phyloP scores from a whole-genome alignment of 495 filamentous ascomycete genomes.

The Penicillium cinerascens region DNA sequence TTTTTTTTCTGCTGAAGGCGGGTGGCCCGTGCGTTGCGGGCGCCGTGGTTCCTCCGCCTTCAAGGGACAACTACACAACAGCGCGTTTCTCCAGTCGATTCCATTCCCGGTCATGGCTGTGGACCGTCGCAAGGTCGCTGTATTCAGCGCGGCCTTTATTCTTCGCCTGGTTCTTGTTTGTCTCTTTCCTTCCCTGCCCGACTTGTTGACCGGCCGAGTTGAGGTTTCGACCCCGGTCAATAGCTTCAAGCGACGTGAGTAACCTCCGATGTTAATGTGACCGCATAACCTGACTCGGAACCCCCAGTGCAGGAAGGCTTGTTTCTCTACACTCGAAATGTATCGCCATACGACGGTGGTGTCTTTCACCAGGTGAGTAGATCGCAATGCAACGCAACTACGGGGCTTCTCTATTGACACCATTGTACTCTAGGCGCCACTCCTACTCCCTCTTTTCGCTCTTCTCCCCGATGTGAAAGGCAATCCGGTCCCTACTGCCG shows the following conservation, averaged over 20 bases:
- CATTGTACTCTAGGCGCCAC: constrained; percentile 59
- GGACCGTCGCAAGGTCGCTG: constrained; percentile 68
- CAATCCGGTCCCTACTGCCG: constrained; percentile 66
- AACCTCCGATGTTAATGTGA: background rate
- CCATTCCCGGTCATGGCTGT: constrained; percentile 51
- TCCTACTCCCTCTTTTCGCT: constrained; percentile 87
- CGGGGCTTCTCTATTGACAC: constrained; percentile 4
- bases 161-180: constrained; percentile 78
- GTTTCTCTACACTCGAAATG: constrained; percentile 92
- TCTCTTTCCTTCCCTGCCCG: constrained; percentile 78
- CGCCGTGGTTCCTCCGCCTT: constrained; percentile 31
- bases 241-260: constrained; percentile 93
- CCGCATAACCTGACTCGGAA: constrained; percentile 3
- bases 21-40: constrained; percentile 38
- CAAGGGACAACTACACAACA: constrained; percentile 24
- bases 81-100: background rate
- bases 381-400: constrained; percentile 1
- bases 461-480: constrained; percentile 66
- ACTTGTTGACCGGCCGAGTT: constrained; percentile 83
- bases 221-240: constrained; percentile 96
- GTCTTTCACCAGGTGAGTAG: constrained; percentile 82
- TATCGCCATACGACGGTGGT: constrained; percentile 95
- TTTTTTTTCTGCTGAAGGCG: constrained; percentile 34
- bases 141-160: constrained; percentile 73
- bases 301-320: constrained; percentile 88